These are phyloP conservation scores for Durotheca rogersii DNA, from an alignment of 495 filamentous ascomycete genomes.

Conservation along the genomic window DNA sequence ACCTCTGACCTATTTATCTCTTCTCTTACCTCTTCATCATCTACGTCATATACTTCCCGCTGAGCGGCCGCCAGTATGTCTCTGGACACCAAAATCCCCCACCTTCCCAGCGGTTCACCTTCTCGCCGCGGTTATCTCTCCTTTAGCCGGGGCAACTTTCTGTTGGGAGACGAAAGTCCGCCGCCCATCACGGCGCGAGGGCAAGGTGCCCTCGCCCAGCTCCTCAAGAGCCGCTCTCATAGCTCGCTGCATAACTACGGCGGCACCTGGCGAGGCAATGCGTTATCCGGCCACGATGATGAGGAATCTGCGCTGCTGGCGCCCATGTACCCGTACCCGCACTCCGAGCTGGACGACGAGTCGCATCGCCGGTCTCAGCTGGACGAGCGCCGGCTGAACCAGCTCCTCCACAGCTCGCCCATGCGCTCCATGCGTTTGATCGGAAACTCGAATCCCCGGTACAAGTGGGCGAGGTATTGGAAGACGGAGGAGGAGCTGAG, in stretches of 20 bases:
- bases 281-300: conserved; percentile 17
- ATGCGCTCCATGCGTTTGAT: conserved; percentile 78
- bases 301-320: conserved; percentile 30
- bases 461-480: conserved; percentile 73
- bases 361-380: conserved; percentile 30
- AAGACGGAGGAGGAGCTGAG: conserved; percentile 66
- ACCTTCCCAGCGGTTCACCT: conserved; percentile 18
- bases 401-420: conserved; percentile 62
- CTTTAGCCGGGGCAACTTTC: conserved; percentile 35
- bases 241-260: conserved; percentile 33
- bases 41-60: not conserved
- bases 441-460: conserved; percentile 72
- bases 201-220: conserved; percentile 31
- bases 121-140: conserved; percentile 14
- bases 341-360: conserved; percentile 39
- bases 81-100: conserved; percentile 21
- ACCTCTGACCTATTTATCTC: not conserved
- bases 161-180: conserved; percentile 40
- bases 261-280: conserved; percentile 29
- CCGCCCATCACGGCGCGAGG: conserved; percentile 37
- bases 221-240: conserved; percentile 32
- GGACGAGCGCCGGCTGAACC: conserved; percentile 53
- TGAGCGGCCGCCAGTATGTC: conserved; percentile 20
- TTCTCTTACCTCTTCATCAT: not conserved
- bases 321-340: conserved; percentile 8